These are phyloP conservation scores for Psilocybe tampanensis DNA, from an alignment of 768 basidiomycete genomes.

Conservation along the genomic window DNA sequence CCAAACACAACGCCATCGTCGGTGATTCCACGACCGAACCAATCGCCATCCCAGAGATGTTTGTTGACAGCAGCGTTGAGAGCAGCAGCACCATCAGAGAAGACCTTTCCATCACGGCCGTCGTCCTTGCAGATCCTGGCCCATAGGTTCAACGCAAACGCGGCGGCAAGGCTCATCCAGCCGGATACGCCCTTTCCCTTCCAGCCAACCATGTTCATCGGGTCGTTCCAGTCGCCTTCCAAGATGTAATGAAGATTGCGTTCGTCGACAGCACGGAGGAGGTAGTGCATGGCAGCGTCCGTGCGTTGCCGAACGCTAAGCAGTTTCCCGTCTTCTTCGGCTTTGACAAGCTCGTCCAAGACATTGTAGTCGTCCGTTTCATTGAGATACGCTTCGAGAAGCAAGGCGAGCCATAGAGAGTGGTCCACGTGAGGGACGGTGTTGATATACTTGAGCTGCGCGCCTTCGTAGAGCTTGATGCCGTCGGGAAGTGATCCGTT, in stretches of 20 bases:
- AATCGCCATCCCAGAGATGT: background rate
- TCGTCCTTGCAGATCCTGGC: background rate
- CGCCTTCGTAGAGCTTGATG: background rate
- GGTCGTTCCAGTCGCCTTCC: background rate
- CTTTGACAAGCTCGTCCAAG: background rate
- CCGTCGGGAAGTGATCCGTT: background rate
- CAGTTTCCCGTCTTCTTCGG: background rate
- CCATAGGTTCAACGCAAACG: background rate
- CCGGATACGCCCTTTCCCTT: background rate
- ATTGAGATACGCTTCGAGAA: background rate
- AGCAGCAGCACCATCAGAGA: background rate
- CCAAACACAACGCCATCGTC: background rate
- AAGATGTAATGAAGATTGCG: background rate
- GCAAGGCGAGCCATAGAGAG: background rate
- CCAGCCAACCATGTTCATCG: constrained; percentile 2
- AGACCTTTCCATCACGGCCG: background rate
- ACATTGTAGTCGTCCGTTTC: background rate
- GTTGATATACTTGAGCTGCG: background rate
- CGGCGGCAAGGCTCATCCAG: constrained; percentile 1
- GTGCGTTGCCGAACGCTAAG: background rate
- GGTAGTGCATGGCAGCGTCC: background rate
- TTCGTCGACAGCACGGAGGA: background rate
- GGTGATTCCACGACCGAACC: constrained; percentile 2
- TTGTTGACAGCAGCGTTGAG: background rate
- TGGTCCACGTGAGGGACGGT: background rate